Base-by-base conservation (phyloP, 1,284 basidiomycete genomes). In the Puccinia coronata region DNA sequence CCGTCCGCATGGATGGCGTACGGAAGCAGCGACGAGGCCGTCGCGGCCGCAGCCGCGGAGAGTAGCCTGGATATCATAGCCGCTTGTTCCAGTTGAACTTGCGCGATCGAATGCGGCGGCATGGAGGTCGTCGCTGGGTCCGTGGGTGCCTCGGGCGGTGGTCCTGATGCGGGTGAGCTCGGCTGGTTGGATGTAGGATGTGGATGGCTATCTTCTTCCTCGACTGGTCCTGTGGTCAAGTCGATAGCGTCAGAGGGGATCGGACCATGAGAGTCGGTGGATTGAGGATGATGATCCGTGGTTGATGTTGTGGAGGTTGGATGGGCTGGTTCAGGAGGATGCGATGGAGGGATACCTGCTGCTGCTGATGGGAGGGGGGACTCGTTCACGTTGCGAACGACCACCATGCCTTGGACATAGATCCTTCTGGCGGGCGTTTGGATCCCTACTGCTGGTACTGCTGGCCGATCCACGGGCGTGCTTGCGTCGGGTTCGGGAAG, bases 341-440 rank as follows among this genome's bases (percentile, higher is more conserved):
- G 28, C 14, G 20, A 25, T 8, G 14, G 25, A 9, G 25, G 55
- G n/a, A 2, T 25, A 23, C 8, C 16, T 2, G 36, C 11, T 18
- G 63, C 1, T 47, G 20, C 39, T 9, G 63, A 67, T 23, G 8
- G 14, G 14, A 41, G 12, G 5, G 61, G 39, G 23, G 43, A 2
- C 20, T 67, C 63, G 39, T 36, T 39, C 23, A 73, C 70, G 49
- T 73, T 73, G 14, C 70, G 41, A 23, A 53, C 70, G 25, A 73
- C 70, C 2, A 73, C 70, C 70, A 73, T 73, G 43, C 70, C 70
- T 55, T 73, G 70, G 1, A 73, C 70, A 73, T 73, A 73, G 18
- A 73, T 73, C 53, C 70, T 49, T 55, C 70, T 49, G 14, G 70
- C 53, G 16, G 70, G 70, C 47, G 28, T 51, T 70, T 43, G 67